These are phyloP conservation scores for Cyclocybe aegerita DNA, from an alignment of 768 basidiomycete genomes.

Conservation along the genomic window DNA sequence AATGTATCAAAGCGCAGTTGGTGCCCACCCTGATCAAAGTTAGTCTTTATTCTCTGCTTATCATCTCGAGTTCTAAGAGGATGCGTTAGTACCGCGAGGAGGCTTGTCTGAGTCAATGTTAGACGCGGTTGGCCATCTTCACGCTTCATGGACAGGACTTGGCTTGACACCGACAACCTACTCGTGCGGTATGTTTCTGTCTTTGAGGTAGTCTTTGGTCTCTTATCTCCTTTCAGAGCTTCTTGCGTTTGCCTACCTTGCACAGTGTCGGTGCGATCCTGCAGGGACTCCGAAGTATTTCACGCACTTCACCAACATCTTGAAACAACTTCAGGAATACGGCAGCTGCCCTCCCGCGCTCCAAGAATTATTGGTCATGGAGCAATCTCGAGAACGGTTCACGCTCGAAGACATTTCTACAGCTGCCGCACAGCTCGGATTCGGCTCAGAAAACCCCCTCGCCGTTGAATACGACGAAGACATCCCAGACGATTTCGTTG, in stretches of 20 bases:
- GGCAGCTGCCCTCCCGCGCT: constrained; percentile 47
- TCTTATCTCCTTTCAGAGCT: constrained; percentile 46
- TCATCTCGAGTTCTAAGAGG: constrained; percentile 3
- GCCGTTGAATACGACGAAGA: constrained; percentile 70
- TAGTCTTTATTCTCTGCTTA: constrained; percentile 17
- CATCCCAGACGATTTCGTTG: constrained; percentile 68
- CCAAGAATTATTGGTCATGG: constrained; percentile 57
- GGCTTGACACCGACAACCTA: constrained; percentile 70
- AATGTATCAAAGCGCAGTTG: constrained; percentile 70
- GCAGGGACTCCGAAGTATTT: constrained; percentile 62
- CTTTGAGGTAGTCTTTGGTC: constrained; percentile 1
- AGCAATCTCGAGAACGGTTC: constrained; percentile 66
- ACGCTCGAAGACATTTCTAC: constrained; percentile 50
- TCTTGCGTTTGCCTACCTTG: constrained; percentile 75
- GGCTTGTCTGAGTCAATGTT: constrained; percentile 42
- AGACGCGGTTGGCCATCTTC: constrained; percentile 33
- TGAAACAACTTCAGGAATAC: constrained; percentile 47
- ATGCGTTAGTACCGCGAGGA: constrained; percentile 50
- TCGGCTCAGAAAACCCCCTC: constrained; percentile 58
- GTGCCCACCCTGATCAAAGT: constrained; percentile 81
- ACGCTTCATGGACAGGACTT: constrained; percentile 45
- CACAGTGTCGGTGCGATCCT: constrained; percentile 82
- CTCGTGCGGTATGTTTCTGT: constrained; percentile 50
- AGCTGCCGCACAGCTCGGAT: constrained; percentile 58
- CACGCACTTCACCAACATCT: constrained; percentile 51